These are phyloP conservation scores for Xylariaceae sp. DNA, from an alignment of 2,329 filamentous ascomycete species.

Conservation along the genomic window DNA sequence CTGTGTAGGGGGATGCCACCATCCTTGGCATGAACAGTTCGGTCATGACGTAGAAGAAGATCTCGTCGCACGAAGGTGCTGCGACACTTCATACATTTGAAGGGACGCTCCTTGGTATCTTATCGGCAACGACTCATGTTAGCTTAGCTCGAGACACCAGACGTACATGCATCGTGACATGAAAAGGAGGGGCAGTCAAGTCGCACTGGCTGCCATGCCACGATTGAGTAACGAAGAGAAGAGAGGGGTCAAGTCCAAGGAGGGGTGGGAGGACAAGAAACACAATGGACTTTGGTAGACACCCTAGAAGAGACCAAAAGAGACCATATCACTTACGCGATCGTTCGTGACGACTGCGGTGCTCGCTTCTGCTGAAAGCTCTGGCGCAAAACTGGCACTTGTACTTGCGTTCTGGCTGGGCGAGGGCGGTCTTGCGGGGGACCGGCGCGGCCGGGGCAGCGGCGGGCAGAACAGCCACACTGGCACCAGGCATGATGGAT, in stretches of 20 bases:
- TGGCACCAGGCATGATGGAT: constrained; percentile 64
- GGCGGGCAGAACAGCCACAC: constrained; percentile 57
- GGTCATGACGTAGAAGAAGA: constrained; percentile 91
- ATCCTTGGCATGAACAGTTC: constrained; percentile 97
- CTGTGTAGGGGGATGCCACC: constrained; percentile 89
- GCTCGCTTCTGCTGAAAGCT: constrained; percentile 95
- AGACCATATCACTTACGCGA: constrained; percentile 70
- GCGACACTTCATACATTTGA: constrained; percentile 97
- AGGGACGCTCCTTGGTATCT: constrained; percentile 98
- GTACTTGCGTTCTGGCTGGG: constrained; percentile 89
- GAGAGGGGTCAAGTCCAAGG: constrained; percentile 23
- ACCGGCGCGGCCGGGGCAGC: constrained; percentile 63
- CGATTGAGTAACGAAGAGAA: constrained; percentile 14
- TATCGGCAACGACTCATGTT: constrained; percentile 4
- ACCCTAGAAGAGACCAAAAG: constrained; percentile 9
- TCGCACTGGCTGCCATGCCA: constrained; percentile 16
- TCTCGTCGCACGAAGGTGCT: constrained; percentile 98
- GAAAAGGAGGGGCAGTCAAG: constrained; percentile 20
- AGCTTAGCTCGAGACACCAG: constrained; percentile 25
- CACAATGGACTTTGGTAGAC: constrained; percentile 3
- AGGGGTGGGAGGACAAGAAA: constrained; percentile 16
- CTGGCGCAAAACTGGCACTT: constrained; percentile 98
- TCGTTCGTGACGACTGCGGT: constrained; percentile 92
- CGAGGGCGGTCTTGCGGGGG: constrained; percentile 68
- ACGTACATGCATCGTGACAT: constrained; percentile 15